phyloP scores from a whole-genome alignment of 2,329 filamentous ascomycete genomes.

The Neofusicoccum umdonicola region DNA sequence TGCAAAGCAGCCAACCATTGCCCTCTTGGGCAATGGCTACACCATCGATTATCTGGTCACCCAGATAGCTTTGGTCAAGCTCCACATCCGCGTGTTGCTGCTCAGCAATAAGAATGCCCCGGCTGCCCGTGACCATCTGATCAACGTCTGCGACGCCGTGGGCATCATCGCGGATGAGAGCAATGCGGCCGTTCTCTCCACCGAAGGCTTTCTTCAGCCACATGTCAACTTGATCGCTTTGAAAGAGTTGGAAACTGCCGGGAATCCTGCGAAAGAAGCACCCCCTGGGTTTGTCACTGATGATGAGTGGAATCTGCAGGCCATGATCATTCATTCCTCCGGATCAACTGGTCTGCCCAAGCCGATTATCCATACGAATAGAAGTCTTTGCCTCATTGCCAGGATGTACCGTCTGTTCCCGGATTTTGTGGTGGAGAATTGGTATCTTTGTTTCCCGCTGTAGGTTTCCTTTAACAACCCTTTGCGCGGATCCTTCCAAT shows the following conservation, averaged over 20 bases:
- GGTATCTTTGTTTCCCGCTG: slow-evolving; percentile 35
- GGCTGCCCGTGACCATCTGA: slow-evolving; percentile 27
- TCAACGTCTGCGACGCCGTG: slow-evolving; percentile 25
- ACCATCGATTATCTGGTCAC: slow-evolving; percentile 32
- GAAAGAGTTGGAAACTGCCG: neutral
- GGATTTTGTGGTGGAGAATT: slow-evolving; percentile 31
- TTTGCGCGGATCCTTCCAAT: no score
- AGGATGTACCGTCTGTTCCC: slow-evolving; percentile 34
- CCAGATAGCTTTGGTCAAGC: slow-evolving; percentile 31
- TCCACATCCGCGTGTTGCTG: slow-evolving; percentile 29
- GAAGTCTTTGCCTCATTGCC: slow-evolving; percentile 35
- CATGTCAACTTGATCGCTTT: neutral
- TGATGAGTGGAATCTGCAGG: slow-evolving; percentile 32
- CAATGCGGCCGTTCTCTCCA: slow-evolving; percentile 16
- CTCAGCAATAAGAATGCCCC: slow-evolving; percentile 30
- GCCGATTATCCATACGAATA: slow-evolving; percentile 44
- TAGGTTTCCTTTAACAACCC: neutral
- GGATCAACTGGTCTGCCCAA: slow-evolving; percentile 64
- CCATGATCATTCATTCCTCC: slow-evolving; percentile 48
- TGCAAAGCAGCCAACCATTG: slow-evolving; percentile 29
- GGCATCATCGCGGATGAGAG: slow-evolving; percentile 30
- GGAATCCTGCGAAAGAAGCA: neutral
- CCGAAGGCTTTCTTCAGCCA: neutral
- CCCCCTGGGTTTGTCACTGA: slow-evolving; percentile 21
- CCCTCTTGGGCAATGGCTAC: slow-evolving; percentile 28